Percentiles rank a stretch among this genome's conserved stretches.
phyloP scores from a whole-genome alignment of 768 basidiomycete genomes.

The Vararia minispora region DNA sequence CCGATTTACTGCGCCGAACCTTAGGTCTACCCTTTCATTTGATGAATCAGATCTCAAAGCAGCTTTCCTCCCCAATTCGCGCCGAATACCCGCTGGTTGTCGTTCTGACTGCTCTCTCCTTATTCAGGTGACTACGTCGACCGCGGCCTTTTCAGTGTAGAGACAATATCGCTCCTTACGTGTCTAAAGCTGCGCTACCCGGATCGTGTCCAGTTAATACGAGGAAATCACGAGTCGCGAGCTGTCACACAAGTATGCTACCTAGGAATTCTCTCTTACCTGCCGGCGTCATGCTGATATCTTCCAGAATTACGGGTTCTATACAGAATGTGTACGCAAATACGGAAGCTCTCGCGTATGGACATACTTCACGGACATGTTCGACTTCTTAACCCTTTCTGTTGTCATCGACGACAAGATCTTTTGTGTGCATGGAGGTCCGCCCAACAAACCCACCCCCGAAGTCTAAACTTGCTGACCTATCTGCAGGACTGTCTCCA shows the following conservation, averaged over 20 bases:
- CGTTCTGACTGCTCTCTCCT: constrained; percentile 11
- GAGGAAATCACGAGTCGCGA: constrained; percentile 96
- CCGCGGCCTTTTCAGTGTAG: constrained; percentile 93
- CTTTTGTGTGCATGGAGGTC: constrained; percentile 98
- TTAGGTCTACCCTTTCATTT: no score
- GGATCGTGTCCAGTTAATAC: constrained; percentile 89
- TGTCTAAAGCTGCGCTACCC: constrained; percentile 97
- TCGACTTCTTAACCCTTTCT: constrained; percentile 94
- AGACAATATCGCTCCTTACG: constrained; percentile 94
- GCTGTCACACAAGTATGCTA: constrained; percentile 90
- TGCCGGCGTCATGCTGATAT: not conserved
- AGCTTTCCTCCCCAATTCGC: no score
- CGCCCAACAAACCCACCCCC: constrained; percentile 15
- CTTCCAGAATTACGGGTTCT: constrained; percentile 92
- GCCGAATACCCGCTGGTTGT: no score
- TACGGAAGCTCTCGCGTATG: constrained; percentile 94
- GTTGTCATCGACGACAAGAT: constrained; percentile 99
- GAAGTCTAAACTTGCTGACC: constrained; percentile 4
- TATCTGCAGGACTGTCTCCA: constrained; percentile 71
- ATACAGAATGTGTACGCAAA: constrained; percentile 95
- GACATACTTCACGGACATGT: constrained; percentile 99
- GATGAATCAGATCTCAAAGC: no score
- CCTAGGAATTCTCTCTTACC: constrained; percentile 14
- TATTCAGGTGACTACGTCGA: constrained; percentile 92
- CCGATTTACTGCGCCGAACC: no score